Percentiles rank a stretch among this genome's conserved stretches.
Conservation (phyloP, 805 yeast genomes). For the Nakazawaea pomicola region DNA sequence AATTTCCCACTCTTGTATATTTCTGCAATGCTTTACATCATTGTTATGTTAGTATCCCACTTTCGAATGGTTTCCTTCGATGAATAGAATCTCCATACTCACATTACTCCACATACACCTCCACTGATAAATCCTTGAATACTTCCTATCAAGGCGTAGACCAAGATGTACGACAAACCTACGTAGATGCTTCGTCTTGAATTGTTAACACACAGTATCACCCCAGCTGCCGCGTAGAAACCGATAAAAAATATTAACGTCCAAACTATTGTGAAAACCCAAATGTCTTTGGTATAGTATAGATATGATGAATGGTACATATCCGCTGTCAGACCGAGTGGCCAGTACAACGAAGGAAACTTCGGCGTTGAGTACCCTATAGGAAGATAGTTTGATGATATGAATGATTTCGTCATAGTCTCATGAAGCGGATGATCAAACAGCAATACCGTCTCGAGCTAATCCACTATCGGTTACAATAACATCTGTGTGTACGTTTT, state of each 20-base stretch:
- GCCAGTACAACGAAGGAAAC: slow-evolving; percentile 83
- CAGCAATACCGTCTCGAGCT: no score
- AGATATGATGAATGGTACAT: slow-evolving; percentile 48
- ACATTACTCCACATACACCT: slow-evolving; percentile 67
- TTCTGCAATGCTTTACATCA: slow-evolving; percentile 44
- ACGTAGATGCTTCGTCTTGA: slow-evolving; percentile 29
- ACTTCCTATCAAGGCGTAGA: slow-evolving; percentile 51
- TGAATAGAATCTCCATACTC: no score
- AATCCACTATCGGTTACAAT: no score
- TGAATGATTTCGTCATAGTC: slow-evolving; percentile 24
- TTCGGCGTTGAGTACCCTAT: slow-evolving; percentile 75
- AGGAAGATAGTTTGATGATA: slow-evolving; percentile 55
- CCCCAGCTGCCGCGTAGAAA: slow-evolving; percentile 62
- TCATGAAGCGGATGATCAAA: no score
- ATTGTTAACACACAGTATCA: slow-evolving; percentile 50
- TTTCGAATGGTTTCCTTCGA: no score
- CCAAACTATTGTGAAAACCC: slow-evolving; percentile 85
- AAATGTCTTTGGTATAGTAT: slow-evolving; percentile 67
- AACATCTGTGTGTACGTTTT: not conserved
- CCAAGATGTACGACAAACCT: slow-evolving; percentile 36
- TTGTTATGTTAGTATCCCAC: slow-evolving; percentile 4
- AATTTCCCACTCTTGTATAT: slow-evolving; percentile 77
- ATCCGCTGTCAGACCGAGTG: slow-evolving; percentile 31
- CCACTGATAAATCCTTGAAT: slow-evolving; percentile 69
- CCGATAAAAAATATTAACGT: slow-evolving; percentile 60